Base-by-base conservation (phyloP, 2,329 filamentous ascomycete genomes). In the Aureobasidium sp. region DNA sequence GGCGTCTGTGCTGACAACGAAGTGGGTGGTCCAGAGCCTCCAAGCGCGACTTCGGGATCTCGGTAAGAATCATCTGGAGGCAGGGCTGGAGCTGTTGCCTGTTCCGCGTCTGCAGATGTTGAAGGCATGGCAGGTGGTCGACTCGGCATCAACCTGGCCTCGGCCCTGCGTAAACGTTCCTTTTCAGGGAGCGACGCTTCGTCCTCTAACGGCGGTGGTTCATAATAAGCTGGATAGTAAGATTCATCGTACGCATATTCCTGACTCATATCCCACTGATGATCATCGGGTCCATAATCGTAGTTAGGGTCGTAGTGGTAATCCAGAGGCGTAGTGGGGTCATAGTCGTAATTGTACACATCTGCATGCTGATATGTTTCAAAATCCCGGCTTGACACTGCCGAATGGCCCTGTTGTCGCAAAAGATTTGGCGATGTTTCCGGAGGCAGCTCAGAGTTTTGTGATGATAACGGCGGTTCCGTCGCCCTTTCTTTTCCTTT, bases 71-170 rank as follows among this genome's bases (percentile, higher is more conserved):
- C 36, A 8, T 59, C 61, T 5, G n/a, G 13, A 21, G 37, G 32
- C 16, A 62, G 9, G 3, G 30, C 32, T 21, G 61, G 61, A 25
- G 54, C 61, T 14, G 61, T 59, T 14, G 61, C 42, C n/a, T 34
- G 44, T 32, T 62, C 54, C 5, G 41, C 30, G 3, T 10, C 54
- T 25, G 41, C n/a, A 29, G 62, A 63, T 11, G 62, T 16, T 11
- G 57, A 27, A 14, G 45, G 1, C 41, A 45, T 47, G 7, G 63
- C 78, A 13, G 88, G 82, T 14, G 90, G 92, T 68, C 86, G 86
- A 69, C 91, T 96, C 2, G 93, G 93, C 27, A 97, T 75, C 5
- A 97, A 77, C 50, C 86, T 82, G 66, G 87, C 83, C 75, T 97
- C 92, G 44, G 90, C 91, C 62, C 84, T 84, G 50, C 87, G 84